Conservation (phyloP, 441 rosid species). For the Euphorbia corollata region DNA sequence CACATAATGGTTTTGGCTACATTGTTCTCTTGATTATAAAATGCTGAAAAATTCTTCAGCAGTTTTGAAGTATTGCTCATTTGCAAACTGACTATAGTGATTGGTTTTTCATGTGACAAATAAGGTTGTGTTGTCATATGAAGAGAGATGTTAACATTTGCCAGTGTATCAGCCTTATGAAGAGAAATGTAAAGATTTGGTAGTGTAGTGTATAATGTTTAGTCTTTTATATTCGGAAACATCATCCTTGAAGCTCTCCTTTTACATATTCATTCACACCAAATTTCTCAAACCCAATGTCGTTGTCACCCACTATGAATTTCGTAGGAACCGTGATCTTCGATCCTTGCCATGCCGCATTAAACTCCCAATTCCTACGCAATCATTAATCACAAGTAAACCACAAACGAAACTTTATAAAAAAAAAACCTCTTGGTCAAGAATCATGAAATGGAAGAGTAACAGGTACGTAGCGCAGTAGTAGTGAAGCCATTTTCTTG, state of each 20-base stretch:
- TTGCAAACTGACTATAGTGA: neutral
- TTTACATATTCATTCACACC: constrained; percentile 29
- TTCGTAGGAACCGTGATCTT: constrained; percentile 37
- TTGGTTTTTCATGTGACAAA: neutral
- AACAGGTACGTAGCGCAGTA: constrained; percentile 64
- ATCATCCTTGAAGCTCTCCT: constrained; percentile 30
- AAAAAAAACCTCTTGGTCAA: too few relatives aligned
- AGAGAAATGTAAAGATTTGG: too few relatives aligned
- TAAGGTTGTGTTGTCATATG: neutral
- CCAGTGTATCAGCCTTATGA: neutral
- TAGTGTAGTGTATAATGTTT: too few relatives aligned
- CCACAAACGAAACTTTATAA: neutral
- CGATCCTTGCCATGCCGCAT: constrained; percentile 35
- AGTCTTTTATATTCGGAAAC: too few relatives aligned
- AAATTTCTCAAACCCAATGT: constrained; percentile 25
- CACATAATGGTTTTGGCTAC: too few relatives aligned
- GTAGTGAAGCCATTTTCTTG: constrained; percentile 67
- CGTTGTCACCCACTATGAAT: constrained; percentile 36
- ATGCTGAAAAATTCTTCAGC: neutral
- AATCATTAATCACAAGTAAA: neutral
- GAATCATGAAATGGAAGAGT: constrained; percentile 10
- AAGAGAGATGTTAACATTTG: too few relatives aligned
- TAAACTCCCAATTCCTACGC: constrained; percentile 42
- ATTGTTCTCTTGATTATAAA: neutral
- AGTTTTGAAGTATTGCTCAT: neutral